Evolutionary conservation across 805 yeast genomes (phyloP).

Genomic region (Nakazawaea populi): DNA sequence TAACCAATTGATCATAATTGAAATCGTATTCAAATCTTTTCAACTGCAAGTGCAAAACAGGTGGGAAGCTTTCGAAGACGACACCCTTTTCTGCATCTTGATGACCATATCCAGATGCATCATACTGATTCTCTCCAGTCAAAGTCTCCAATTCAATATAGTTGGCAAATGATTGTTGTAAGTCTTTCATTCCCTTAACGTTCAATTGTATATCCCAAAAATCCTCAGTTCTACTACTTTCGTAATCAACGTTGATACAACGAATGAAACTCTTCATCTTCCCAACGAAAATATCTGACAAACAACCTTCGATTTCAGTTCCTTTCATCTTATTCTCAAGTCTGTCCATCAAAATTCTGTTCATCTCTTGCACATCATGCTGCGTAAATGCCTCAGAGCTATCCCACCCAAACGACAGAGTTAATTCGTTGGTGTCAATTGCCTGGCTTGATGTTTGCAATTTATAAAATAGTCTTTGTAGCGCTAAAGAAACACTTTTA

Average conservation of each 20-base stretch:
- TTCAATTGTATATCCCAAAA: constrained; percentile 98
- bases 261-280: constrained; percentile 93
- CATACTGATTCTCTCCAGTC: constrained; percentile 93
- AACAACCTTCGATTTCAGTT: constrained; percentile 66
- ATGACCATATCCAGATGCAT: constrained; percentile 81
- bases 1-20: constrained; percentile 78
- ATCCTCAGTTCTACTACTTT: constrained; percentile 86
- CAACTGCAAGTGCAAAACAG: constrained; percentile 86
- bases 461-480: constrained; percentile 83
- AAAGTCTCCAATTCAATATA: constrained; percentile 85
- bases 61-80: constrained; percentile 83
- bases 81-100: constrained; percentile 98
- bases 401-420: constrained; percentile 97
- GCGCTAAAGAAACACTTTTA: constrained; percentile 67
- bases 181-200: constrained; percentile 73
- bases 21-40: constrained; percentile 95
- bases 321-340: constrained; percentile 89
- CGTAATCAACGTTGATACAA: constrained; percentile 90
- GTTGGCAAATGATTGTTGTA: constrained; percentile 73
- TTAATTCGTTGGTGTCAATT: constrained; percentile 79
- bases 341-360: constrained; percentile 91
- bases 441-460: constrained; percentile 70
- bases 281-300: constrained; percentile 87
- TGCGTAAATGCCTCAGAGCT: constrained; percentile 92
- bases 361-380: constrained; percentile 96